Evolutionary conservation across 257 asterid genomes (phyloP).

Genomic region (Orobanche coerulescens): DNA sequence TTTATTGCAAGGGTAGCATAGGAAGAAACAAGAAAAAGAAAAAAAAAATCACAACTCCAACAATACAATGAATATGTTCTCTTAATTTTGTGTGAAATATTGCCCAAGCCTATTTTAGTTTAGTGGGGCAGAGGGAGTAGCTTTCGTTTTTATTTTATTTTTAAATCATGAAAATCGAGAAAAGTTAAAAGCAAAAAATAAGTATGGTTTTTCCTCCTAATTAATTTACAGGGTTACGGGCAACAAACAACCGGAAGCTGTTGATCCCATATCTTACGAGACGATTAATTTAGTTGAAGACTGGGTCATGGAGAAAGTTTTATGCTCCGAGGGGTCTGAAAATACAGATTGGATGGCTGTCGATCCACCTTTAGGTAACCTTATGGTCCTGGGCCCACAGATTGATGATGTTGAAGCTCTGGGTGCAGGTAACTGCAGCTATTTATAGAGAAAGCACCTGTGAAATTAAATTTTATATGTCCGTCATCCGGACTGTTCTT

Average conservation of each 20-base stretch:
- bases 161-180: neutral
- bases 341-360: constrained; percentile 67
- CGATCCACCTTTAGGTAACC: constrained; percentile 68
- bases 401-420: constrained; percentile 67
- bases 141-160: neutral
- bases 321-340: constrained; percentile 36
- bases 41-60: too few relatives aligned
- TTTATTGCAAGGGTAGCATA: too few relatives aligned
- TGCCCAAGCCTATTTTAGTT: too few relatives aligned
- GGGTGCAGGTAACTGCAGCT: constrained; percentile 58
- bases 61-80: too few relatives aligned
- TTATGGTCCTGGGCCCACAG: constrained; percentile 41
- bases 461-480: neutral
- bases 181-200: constrained; percentile 9
- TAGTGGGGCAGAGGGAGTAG: too few relatives aligned
- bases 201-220: constrained; percentile 13
- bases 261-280: constrained; percentile 67
- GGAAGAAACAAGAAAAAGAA: too few relatives aligned
- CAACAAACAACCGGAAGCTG: constrained; percentile 35
- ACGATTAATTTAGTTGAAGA: constrained; percentile 51
- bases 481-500: constrained; percentile 1
- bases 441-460: neutral
- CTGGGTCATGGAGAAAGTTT: constrained; percentile 60
- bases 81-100: too few relatives aligned
- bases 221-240: constrained; percentile 32